Conservation (phyloP, 2,329 filamentous ascomycete species). For the Aspergillus glaucus region DNA sequence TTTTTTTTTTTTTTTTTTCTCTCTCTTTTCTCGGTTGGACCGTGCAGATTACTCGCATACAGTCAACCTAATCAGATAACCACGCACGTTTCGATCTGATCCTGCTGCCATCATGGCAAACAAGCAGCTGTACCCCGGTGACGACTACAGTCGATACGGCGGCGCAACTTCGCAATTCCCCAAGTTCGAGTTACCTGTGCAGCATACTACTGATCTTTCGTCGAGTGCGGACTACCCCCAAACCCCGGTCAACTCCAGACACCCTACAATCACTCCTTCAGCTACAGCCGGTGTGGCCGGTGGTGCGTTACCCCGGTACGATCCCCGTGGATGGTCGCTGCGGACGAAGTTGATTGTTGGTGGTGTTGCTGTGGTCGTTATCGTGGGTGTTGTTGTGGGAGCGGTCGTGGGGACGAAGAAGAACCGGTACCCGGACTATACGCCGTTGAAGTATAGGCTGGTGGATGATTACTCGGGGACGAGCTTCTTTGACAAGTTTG, state of each 20-base stretch:
- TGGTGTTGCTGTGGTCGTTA: conserved; percentile 30
- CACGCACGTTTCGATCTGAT: not conserved
- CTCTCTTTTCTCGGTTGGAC: not conserved
- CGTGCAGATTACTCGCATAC: conserved; percentile 3
- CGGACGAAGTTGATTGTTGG: conserved; percentile 46
- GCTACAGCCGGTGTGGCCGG: conserved; percentile 1
- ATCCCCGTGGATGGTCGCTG: conserved; percentile 50
- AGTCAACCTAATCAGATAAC: not conserved
- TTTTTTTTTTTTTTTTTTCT: not conserved
- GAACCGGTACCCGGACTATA: conserved; percentile 41
- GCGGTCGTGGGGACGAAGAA: conserved; percentile 30
- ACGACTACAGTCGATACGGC: conserved; percentile 17
- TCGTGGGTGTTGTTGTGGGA: conserved; percentile 47
- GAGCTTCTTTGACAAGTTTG: conserved; percentile 42
- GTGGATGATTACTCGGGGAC: conserved; percentile 37
- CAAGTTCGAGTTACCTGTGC: conserved; percentile 5
- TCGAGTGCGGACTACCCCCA: not conserved
- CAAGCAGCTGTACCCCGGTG: conserved; percentile 6
- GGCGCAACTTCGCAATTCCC: conserved; percentile 14
- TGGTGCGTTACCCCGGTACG: conserved; percentile 32
- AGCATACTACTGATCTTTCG: not conserved
- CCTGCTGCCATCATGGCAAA: conserved; percentile 7
- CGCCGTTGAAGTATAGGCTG: conserved; percentile 33
- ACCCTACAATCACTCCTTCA: not conserved
- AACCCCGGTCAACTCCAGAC: not conserved